Base-by-base conservation (phyloP, 352 stramenopile genomes). In the Phytophthora nicotianae region DNA sequence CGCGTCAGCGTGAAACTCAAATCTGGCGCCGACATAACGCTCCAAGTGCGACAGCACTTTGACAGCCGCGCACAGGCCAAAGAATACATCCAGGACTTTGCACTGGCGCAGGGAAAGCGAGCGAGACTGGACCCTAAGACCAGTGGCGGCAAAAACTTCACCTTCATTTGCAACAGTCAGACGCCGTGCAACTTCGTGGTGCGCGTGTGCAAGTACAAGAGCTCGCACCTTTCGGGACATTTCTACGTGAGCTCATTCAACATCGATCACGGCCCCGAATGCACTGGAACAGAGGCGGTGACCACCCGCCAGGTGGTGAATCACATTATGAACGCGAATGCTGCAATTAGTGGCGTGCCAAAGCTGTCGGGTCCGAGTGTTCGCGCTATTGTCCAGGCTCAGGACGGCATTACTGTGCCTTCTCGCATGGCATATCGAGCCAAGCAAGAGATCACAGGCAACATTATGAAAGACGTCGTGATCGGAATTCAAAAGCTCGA, bases 111-210 rank as follows among this genome's bases (percentile, higher is more conserved):
- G 24, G 70, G 72, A 33, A 84, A 79, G 49, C 70, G 75, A 9
- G 75, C 75, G 5, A 50, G 62, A 14, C 58, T 84, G 48, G 75
- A 80, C 23, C 69, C 62, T 2, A 50, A 47, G 21, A 57, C 72
- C 6, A 84, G 75, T 38, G 72, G 72, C 13, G 75, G 75, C 20
- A 84, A 84, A 58, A 84, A 82, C 68, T 79, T 79, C 21, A 76
- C 61, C 9, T 82, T 82, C 33, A 29, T 77, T 11, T 84, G 75
- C 64, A 78, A 65, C 48, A 84, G 75, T 46, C 42, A 57, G 3
- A 82, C 75, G 23, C 57, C 56, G n/a, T 84, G 75, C 58, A 54
- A 43, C 41, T 84, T 84, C 21, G 64, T 72, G 8, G 73, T 84
- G 23, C 62, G 73, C 20, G 57, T 78, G 33, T 65, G 71, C 58